Percentiles rank a stretch among this genome's conserved stretches.
Evolutionary conservation across 768 basidiomycete species (phyloP).

Genomic region (Tylopilus sp.): DNA sequence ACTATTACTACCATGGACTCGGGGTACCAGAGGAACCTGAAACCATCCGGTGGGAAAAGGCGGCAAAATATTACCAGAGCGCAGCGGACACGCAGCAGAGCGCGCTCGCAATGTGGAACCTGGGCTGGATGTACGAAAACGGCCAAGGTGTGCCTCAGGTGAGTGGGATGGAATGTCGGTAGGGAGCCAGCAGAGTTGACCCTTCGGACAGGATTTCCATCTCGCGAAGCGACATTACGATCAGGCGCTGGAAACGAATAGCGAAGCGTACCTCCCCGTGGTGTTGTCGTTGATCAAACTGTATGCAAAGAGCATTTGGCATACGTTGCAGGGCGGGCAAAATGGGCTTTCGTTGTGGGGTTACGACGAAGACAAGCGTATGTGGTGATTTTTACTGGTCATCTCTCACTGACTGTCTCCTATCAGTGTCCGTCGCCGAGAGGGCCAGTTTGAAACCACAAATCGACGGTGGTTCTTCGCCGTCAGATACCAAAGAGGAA

Average conservation of each 20-base stretch:
- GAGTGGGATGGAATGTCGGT: constrained; percentile 7
- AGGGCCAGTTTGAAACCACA: constrained; percentile 20
- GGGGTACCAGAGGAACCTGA: constrained; percentile 72
- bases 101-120: constrained; percentile 95
- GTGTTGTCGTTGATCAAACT: constrained; percentile 77
- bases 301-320: constrained; percentile 81
- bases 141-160: constrained; percentile 90
- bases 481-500: constrained; percentile 5
- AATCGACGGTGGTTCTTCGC: constrained; percentile 20
- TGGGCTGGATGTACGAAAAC: constrained; percentile 99
- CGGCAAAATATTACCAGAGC: constrained; percentile 90
- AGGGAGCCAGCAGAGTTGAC: too few species aligned
- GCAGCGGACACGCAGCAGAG: constrained; percentile 92
- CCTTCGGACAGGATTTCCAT: constrained; percentile 73
- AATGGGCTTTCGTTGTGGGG: constrained; percentile 68
- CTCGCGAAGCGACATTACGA: constrained; percentile 97
- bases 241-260: constrained; percentile 79
- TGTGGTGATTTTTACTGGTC: not conserved
- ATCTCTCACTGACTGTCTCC: constrained; percentile 7
- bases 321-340: constrained; percentile 68
- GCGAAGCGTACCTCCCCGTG: constrained; percentile 88
- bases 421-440: constrained; percentile 25
- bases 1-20: constrained; percentile 92
- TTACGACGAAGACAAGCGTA: constrained; percentile 47
- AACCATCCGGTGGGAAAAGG: constrained; percentile 73